Percentiles rank a stretch among this genome's conserved stretches.
Conservation (phyloP, 139 green algal species). For the Edaphochlamys debaryana region DNA sequence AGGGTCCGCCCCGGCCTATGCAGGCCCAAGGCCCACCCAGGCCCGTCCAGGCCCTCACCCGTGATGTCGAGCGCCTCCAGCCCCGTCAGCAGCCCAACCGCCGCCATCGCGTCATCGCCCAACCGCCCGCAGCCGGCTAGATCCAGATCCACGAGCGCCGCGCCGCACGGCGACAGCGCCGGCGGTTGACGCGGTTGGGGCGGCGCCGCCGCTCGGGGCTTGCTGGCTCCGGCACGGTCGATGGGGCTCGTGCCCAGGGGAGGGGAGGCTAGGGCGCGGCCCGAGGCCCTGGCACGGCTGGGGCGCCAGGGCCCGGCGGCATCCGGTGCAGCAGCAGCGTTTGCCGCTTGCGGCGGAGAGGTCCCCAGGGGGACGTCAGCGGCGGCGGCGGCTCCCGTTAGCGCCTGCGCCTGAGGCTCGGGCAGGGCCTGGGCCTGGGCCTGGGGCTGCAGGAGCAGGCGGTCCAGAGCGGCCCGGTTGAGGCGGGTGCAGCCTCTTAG, state of each 20-base stretch:
- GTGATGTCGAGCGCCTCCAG: conserved; percentile 7
- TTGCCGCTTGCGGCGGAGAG: neutral
- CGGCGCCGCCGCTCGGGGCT: neutral
- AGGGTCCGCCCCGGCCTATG: too few species aligned
- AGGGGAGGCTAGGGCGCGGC: too few species aligned
- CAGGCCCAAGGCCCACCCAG: neutral
- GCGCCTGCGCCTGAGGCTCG: neutral
- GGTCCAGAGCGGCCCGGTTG: neutral
- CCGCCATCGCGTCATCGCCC: neutral
- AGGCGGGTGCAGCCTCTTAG: neutral
- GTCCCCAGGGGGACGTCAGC: neutral
- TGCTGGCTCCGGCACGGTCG: neutral
- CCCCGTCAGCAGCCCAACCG: neutral
- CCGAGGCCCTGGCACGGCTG: too few species aligned
- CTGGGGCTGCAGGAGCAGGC: neutral
- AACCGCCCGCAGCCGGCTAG: neutral
- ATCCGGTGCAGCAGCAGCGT: neutral
- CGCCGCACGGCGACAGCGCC: neutral
- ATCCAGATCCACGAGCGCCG: neutral
- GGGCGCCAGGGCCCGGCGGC: too few species aligned
- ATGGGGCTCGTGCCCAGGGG: too few species aligned
- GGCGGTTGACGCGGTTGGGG: neutral
- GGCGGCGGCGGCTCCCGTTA: neutral
- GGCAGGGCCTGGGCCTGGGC: too few species aligned
- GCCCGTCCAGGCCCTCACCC: neutral